Conservation (phyloP, 31 red algal genomes). For the Odonthalia washingtoniensis region DNA sequence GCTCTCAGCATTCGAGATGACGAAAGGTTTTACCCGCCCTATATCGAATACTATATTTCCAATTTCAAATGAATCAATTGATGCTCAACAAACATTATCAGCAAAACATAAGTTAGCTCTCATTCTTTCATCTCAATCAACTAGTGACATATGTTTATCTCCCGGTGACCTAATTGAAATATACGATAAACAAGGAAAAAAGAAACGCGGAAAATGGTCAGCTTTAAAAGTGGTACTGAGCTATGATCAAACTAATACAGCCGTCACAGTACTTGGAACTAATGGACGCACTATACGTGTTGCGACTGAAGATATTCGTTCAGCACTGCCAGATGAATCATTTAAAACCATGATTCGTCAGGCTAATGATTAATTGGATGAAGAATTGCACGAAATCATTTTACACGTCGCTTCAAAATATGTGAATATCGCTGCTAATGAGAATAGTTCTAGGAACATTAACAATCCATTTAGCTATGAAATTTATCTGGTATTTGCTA, state of each 20-base stretch:
- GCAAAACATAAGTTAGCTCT: slow-evolving; percentile 23
- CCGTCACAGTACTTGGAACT: slow-evolving; percentile 26
- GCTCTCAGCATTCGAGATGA: neutral
- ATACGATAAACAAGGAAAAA: neutral
- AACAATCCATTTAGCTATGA: too few relatives aligned
- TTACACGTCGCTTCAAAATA: too few relatives aligned
- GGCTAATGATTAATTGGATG: neutral
- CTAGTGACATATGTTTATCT: neutral
- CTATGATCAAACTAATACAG: neutral
- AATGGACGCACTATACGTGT: slow-evolving; percentile 7
- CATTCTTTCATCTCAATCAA: neutral
- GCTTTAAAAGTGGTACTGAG: neutral
- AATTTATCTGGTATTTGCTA: too few relatives aligned
- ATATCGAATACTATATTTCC: neutral
- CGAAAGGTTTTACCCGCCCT: neutral
- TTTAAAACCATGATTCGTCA: neutral
- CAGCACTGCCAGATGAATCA: neutral
- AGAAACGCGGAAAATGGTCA: slow-evolving; percentile 20
- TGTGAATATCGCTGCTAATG: too few relatives aligned
- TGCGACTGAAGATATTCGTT: slow-evolving; percentile 10
- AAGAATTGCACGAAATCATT: too few relatives aligned
- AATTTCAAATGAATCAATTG: neutral
- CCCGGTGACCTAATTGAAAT: slow-evolving; percentile 22
- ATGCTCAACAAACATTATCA: slow-evolving; percentile 5
- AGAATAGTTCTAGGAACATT: too few relatives aligned